Base-by-base conservation (phyloP, 2,329 filamentous ascomycete genomes). In the Calonectria hongkongensis region DNA sequence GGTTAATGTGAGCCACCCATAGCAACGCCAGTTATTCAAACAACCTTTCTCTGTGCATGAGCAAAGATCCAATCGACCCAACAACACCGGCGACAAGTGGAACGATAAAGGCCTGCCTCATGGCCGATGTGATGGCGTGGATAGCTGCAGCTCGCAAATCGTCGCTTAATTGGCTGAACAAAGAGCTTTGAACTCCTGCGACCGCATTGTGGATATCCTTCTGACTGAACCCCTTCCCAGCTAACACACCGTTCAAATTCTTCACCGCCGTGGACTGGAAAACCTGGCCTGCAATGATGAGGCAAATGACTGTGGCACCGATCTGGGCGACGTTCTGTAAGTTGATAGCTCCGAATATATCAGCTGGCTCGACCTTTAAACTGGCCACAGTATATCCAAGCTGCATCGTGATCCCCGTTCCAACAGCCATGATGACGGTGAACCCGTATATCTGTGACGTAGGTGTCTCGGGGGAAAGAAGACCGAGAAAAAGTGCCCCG, bases 281-380 rank as follows among this genome's bases (percentile, higher is more conserved):
- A n/a, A 28, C 13, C 10, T 45, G 28, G 12, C 60, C 30, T 21
- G 60, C 27, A 15, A 64, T 64, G 15, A 47, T 43, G 1, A 64
- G 41, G 28, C 41, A 45, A 25, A 64, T 64, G 15, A 47, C 27
- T 0, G 43, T 64, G 15, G 16, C 18, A 12, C 60, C 60, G 9
- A 64, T 45, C 43, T 64, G 60, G 16, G 60, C 58, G 12, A 63
- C 18, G 16, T 63, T 63, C 8, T 45, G 39, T 9, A 63, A 6
- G 5, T 33, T 45, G 13, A 63, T 63, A 1, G 58, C 58, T 21
- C 39, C 30, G 6, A 45, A 45, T n/a, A 63, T 21, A 16, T 63
- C 58, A 13, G 25, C n/a, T 12, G 58, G 36, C 16, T 18, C 18
- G 27, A 63, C 58, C 10, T 63, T 63, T 25, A 45, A 43, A 3